These are phyloP conservation scores for Penicillium verrucosum DNA, from an alignment of 2,329 filamentous ascomycete genomes.

Conservation along the genomic window DNA sequence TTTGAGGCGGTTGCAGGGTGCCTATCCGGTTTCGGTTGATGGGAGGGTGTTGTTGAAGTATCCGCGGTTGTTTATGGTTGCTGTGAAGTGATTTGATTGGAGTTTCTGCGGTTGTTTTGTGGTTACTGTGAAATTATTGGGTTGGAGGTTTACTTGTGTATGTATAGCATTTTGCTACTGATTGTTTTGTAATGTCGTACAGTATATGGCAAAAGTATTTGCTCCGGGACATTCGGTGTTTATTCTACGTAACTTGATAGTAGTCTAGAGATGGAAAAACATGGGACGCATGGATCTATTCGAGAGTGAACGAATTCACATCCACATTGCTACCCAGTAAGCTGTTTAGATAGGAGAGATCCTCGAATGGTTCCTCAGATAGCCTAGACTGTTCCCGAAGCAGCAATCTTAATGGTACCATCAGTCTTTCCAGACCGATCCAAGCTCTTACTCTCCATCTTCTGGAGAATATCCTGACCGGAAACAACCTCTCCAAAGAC, in stretches of 20 bases:
- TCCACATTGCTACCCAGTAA: background rate
- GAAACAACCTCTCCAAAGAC: slow-evolving; percentile 61
- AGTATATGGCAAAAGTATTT: fast-evolving
- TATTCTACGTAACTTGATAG: background rate
- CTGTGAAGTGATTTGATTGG: slow-evolving; percentile 37
- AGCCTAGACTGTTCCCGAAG: background rate
- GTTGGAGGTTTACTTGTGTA: background rate
- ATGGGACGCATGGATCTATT: background rate
- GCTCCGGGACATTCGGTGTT: too few relatives aligned
- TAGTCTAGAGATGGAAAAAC: background rate
- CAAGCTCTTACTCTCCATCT: slow-evolving; percentile 46
- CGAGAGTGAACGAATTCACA: background rate
- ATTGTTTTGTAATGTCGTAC: background rate
- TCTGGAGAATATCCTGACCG: slow-evolving; percentile 50
- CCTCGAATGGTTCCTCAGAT: background rate
- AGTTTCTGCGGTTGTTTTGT: slow-evolving; percentile 59
- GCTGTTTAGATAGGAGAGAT: background rate
- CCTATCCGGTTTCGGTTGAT: slow-evolving; percentile 48
- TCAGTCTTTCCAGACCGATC: slow-evolving; percentile 3
- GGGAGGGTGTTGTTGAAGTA: slow-evolving; percentile 56
- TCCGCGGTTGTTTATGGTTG: slow-evolving; percentile 56
- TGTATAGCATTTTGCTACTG: background rate
- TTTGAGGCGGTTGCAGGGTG: slow-evolving; percentile 41
- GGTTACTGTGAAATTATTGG: slow-evolving; percentile 39
- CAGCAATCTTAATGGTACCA: slow-evolving; percentile 9